phyloP scores from a whole-genome alignment of 2,329 filamentous ascomycete genomes.

The Dendrostoma leiphaemia region DNA sequence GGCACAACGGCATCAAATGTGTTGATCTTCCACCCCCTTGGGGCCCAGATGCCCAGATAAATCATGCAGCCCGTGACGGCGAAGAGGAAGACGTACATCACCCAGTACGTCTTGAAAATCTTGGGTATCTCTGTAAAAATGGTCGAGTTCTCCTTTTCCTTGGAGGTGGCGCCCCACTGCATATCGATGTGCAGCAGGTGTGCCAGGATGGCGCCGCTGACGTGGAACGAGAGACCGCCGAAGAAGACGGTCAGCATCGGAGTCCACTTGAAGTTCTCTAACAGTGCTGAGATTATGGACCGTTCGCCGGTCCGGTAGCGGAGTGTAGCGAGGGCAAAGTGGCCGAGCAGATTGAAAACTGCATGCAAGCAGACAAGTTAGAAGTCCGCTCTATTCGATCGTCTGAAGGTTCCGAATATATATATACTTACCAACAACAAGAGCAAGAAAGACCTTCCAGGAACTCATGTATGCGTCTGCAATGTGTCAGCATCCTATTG shows the following conservation, averaged over 20 bases:
- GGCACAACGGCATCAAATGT: conserved; percentile 59
- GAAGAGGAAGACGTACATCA: conserved; percentile 10
- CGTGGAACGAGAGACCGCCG: conserved; percentile 39
- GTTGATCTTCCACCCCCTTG: conserved; percentile 52
- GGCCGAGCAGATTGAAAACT: conserved; percentile 61
- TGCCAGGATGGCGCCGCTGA: conserved; percentile 36
- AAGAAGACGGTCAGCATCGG: conserved; percentile 48
- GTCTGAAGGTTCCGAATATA: too few species aligned
- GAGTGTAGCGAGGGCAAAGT: conserved; percentile 57
- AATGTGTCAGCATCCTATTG: too few species aligned
- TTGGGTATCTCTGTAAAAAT: conserved; percentile 56
- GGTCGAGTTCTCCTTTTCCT: conserved; percentile 54
- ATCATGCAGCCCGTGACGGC: conserved; percentile 44
- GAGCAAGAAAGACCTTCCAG: conserved; percentile 62
- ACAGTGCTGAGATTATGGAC: conserved; percentile 42
- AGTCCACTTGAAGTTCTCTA: conserved; percentile 62
- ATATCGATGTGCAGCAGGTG: conserved; percentile 40
- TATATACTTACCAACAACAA: too few species aligned
- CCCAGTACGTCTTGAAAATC: conserved; percentile 47
- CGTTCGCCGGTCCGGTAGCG: conserved; percentile 60
- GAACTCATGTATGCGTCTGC: conserved; percentile 66
- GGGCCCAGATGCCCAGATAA: conserved; percentile 41
- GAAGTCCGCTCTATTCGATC: too few species aligned
- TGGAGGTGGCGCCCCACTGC: conserved; percentile 52
- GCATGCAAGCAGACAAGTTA: conserved; percentile 60